Conservation (phyloP, 805 yeast species). For the Scheffersomyces ergatensis region DNA sequence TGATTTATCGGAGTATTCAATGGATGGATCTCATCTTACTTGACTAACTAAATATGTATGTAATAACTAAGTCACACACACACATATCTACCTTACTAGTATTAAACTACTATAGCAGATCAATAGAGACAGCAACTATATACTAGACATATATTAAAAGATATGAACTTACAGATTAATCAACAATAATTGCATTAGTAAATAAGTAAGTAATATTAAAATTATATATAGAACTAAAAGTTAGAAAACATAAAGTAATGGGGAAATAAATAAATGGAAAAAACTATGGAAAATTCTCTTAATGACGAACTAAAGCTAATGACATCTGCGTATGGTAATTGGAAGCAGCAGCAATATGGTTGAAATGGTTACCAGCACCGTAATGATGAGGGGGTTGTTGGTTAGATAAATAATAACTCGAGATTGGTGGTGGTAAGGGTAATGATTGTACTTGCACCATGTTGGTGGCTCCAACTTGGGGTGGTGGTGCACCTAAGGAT, state of each 20-base stretch:
- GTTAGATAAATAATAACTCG: not conserved
- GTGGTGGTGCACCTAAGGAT: not conserved
- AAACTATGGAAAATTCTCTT: not conserved
- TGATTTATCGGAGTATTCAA: too few species aligned
- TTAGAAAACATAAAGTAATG: not conserved
- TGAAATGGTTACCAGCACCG: not conserved
- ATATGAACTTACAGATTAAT: too few species aligned
- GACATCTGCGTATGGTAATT: not conserved
- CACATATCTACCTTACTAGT: too few species aligned
- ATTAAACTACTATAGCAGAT: too few species aligned
- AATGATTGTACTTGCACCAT: not conserved
- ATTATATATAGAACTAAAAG: too few species aligned
- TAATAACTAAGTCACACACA: too few species aligned
- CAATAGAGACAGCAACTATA: too few species aligned
- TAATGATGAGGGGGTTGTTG: not conserved
- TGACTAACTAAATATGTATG: too few species aligned
- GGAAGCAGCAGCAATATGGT: not conserved
- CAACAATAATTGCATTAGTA: too few species aligned
- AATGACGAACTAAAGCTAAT: constrained; percentile 3
- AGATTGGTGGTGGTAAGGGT: constrained; percentile 1
- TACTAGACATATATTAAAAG: too few species aligned
- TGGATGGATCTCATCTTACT: too few species aligned
- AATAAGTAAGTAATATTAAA: too few species aligned
- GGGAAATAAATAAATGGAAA: not conserved
- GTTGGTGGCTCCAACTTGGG: not conserved